phyloP scores from a whole-genome alignment of 176 grass and related monocot genomes.

The Triticum turgidum region DNA sequence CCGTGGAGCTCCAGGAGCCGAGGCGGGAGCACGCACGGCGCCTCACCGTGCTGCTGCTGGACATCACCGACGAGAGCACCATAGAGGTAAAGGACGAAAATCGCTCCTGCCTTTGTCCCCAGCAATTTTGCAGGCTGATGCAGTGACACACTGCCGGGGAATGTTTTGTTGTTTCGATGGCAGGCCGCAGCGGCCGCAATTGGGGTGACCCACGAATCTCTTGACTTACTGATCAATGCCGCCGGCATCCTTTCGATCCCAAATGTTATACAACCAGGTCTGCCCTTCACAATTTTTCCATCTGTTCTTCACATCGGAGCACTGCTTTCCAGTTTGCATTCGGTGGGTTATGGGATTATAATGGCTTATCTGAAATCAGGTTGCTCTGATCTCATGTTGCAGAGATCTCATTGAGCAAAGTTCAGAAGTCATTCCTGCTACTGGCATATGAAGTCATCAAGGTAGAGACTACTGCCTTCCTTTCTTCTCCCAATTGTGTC shows the following conservation, averaged over 20 bases:
- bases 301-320: neutral
- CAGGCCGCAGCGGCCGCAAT: constrained; percentile 26
- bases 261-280: constrained; percentile 69
- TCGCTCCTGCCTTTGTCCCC: neutral
- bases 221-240: constrained; percentile 64
- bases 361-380: constrained; percentile 23
- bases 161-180: neutral
- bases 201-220: constrained; percentile 43
- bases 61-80: constrained; percentile 63
- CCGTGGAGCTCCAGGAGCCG: constrained; percentile 52
- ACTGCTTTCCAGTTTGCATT: neutral
- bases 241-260: neutral
- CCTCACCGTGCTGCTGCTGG: constrained; percentile 61
- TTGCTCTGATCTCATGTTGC: neutral
- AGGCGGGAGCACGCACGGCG: constrained; percentile 37
- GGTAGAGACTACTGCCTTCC: constrained; percentile 30
- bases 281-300: neutral
- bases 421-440: constrained; percentile 73
- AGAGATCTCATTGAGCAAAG: constrained; percentile 86
- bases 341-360: neutral
- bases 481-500: neutral
- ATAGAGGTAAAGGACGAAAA: constrained; percentile 43
- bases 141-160: neutral
- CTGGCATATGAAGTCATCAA: constrained; percentile 77
- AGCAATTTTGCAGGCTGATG: neutral